Evolutionary conservation across 129 eudicot species (phyloP), one percentile per base, ranked within the genome.

Genomic region (Arctium lappa): DNA sequence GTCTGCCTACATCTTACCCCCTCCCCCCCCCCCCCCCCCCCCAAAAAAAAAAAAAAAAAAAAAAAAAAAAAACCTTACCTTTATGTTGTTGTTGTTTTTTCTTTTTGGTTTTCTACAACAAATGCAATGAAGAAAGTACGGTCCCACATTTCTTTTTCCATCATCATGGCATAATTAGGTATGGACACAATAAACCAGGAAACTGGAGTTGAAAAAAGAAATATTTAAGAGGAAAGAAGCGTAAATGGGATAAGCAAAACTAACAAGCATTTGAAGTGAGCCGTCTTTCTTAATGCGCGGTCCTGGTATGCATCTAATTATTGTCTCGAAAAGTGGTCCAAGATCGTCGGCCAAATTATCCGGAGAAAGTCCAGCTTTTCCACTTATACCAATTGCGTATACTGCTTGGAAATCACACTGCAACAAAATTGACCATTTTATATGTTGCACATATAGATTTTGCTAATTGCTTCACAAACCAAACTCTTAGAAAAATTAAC

Each of bases 401-500:
- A 95, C 92, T 68, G 91, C 99, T 88, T 95, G 99, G 79, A 95
- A 95, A 89, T 95, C 99, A 86, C 98, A 95, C 99, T 95, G 93
- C 86, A 12, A 87, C 10, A 30, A 40, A 66, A 78, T 8, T 11
- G 33, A 42, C 50, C 8, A 42, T 42, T 42, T 42, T 42, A 42
- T 42, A 8, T 42, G 50, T 42, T 42, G 8, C 50, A 42, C 50
- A 42, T 8, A 42, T 40, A 40, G 46, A 6, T 40, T 42, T 40
- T 42, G 12, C 50, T 42, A 8, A 42, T 42, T 42, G 12, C 50
- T 42, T 42, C 50, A 42, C 50, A 8, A 2, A 42, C 9, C 12
- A 42, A 42, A 42, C 50, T 7, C 50, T 12, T 42, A 42, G 8
- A 42, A 42, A 10, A 42, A 7, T 42, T 42, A 42, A 42, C 48